Evolutionary conservation across 1,139 yeast genomes (phyloP).

Genomic region (Wickerhamomyces sp.): DNA sequence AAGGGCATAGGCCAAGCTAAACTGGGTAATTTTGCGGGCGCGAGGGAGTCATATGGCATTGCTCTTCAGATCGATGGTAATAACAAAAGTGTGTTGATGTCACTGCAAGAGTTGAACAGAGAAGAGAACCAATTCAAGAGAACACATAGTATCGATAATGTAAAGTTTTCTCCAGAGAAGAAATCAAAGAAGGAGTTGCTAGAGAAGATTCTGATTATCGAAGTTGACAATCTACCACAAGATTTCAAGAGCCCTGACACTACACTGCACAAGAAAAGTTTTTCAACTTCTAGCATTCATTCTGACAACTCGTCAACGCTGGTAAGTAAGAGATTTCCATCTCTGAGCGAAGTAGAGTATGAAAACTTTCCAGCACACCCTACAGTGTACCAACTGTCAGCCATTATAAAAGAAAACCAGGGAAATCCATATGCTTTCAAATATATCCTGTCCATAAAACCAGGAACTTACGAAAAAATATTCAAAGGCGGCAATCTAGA

Average conservation of each 20-base stretch:
- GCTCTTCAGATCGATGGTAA: conserved; percentile 44
- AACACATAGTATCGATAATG: conserved; percentile 16
- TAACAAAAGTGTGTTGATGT: conserved; percentile 31
- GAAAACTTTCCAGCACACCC: conserved; percentile 14
- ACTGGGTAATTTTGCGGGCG: conserved; percentile 29
- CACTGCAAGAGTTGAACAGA: conserved; percentile 13
- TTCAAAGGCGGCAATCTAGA: conserved; percentile 52
- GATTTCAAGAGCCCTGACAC: too few relatives aligned
- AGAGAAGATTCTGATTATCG: conserved; percentile 34
- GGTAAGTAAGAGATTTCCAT: too few relatives aligned
- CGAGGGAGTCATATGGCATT: conserved; percentile 32
- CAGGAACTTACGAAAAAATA: conserved; percentile 28
- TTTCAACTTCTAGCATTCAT: too few relatives aligned
- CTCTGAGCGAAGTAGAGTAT: too few relatives aligned
- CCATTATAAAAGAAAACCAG: conserved; percentile 13
- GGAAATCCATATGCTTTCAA: conserved; percentile 31
- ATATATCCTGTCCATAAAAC: conserved; percentile 35
- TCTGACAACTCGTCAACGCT: too few relatives aligned
- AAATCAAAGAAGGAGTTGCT: conserved; percentile 12
- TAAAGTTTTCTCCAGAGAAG: conserved; percentile 7
- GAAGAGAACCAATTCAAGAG: conserved; percentile 15
- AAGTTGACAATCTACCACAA: conserved; percentile 42
- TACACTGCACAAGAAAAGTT: too few relatives aligned
- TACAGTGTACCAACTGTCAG: conserved; percentile 14
- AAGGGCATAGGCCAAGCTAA: conserved; percentile 43